Conservation (phyloP, 116 monocot genomes). For the Dioscorea cayenensis region DNA sequence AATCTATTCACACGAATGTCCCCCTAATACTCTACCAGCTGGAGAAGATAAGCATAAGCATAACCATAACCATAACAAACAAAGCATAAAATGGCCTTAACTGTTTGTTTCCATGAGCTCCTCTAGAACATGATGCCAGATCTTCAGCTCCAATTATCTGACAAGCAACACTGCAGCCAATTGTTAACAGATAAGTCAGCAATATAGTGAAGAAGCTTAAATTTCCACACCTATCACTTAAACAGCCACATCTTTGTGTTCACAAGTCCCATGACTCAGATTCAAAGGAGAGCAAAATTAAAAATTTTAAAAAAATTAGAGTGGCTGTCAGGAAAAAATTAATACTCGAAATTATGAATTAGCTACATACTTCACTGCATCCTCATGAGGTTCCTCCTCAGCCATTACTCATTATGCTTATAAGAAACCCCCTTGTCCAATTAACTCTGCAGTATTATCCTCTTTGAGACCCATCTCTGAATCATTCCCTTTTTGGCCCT, state of each 20-base stretch:
- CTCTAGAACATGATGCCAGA: conserved; percentile 55
- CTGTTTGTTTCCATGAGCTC: conserved; percentile 86
- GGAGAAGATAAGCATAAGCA: neutral
- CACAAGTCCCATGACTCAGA: neutral
- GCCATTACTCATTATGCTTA: neutral
- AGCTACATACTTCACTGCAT: conserved; percentile 44
- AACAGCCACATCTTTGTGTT: too few species aligned
- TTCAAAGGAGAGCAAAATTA: too few species aligned
- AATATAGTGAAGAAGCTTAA: neutral
- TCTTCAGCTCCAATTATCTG: conserved; percentile 72
- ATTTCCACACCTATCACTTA: too few species aligned
- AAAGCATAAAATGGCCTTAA: conserved; percentile 25
- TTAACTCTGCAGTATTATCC: conserved; percentile 6
- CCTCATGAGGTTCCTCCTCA: conserved; percentile 13
- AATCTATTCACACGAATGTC: too few species aligned
- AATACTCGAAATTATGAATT: conserved; percentile 48
- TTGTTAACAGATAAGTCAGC: conserved; percentile 46
- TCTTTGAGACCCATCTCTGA: neutral
- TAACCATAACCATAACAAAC: neutral
- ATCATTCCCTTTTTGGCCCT: neutral
- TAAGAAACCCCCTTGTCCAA: conserved; percentile 3
- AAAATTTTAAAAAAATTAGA: neutral
- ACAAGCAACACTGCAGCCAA: conserved; percentile 66
- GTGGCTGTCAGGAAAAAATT: neutral
- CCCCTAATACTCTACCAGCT: too few species aligned